phyloP scores from a whole-genome alignment of 2,329 filamentous ascomycete species.

The Parafenestella ontariensis region DNA sequence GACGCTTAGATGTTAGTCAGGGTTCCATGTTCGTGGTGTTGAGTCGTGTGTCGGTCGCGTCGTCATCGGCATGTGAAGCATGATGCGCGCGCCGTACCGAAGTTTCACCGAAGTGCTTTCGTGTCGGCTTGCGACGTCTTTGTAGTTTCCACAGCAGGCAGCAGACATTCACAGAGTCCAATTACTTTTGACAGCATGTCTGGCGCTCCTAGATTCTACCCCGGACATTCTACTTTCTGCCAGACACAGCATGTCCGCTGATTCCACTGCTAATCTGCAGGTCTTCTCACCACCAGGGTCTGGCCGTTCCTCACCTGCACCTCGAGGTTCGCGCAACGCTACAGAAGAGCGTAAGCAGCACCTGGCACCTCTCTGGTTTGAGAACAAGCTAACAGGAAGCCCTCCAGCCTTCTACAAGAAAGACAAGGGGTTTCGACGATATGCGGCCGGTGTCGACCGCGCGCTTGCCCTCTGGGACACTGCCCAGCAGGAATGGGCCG shows the following conservation, averaged over 20 bases:
- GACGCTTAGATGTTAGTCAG: neutral
- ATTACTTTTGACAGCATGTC: conserved; percentile 37
- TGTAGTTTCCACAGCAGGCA: conserved; percentile 23
- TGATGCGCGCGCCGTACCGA: conserved; percentile 19
- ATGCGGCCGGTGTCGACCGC: conserved; percentile 86
- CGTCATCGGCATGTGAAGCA: conserved; percentile 26
- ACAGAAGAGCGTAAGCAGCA: conserved; percentile 74
- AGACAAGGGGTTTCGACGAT: conserved; percentile 79
- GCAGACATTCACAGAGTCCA: conserved; percentile 18
- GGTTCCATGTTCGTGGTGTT: conserved; percentile 6
- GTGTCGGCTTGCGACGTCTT: conserved; percentile 27
- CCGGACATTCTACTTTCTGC: conserved; percentile 23
- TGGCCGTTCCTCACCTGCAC: conserved; percentile 77
- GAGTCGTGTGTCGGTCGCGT: conserved; percentile 20
- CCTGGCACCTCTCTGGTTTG: neutral
- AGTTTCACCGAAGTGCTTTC: conserved; percentile 20
- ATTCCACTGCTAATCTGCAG: conserved; percentile 45
- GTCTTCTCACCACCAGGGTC: conserved; percentile 78
- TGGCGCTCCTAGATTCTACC: conserved; percentile 19
- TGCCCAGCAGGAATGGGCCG: conserved; percentile 95
- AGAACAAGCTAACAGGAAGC: neutral
- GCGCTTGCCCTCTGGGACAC: conserved; percentile 90
- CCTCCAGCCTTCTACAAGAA: conserved; percentile 64
- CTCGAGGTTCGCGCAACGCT: conserved; percentile 78
- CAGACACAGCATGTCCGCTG: conserved; percentile 48